Evolutionary conservation across 2,329 filamentous ascomycete species (phyloP).

Genomic region (Hypocreales sp.): DNA sequence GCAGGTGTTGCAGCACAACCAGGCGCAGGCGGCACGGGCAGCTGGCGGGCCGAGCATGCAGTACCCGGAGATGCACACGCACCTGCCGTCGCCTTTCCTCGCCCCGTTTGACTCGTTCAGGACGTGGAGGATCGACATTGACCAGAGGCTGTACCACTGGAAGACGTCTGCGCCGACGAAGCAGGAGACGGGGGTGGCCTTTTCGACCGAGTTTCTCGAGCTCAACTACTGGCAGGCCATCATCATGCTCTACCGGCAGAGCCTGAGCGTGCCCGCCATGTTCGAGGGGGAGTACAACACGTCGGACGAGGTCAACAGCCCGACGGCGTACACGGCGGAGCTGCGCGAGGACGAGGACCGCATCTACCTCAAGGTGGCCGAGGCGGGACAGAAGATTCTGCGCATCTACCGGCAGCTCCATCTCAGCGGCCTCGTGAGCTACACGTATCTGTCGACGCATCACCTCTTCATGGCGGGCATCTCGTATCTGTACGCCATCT

Average conservation of each 20-base stretch:
- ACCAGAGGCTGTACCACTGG: constrained; percentile 72
- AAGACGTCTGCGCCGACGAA: constrained; percentile 67
- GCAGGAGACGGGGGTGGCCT: constrained; percentile 69
- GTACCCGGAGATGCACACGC: constrained; percentile 62
- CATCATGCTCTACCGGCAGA: constrained; percentile 90
- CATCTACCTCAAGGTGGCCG: constrained; percentile 87
- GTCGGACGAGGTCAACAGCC: constrained; percentile 47
- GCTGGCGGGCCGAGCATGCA: constrained; percentile 45
- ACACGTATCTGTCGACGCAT: constrained; percentile 89
- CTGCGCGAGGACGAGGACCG: constrained; percentile 71
- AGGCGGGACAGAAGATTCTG: constrained; percentile 85
- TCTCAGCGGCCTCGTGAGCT: constrained; percentile 77
- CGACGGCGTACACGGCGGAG: constrained; percentile 46
- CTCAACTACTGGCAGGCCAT: constrained; percentile 97
- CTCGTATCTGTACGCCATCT: constrained; percentile 91
- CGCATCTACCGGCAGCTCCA: constrained; percentile 84
- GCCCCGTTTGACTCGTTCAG: constrained; percentile 72
- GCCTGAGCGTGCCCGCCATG: constrained; percentile 69
- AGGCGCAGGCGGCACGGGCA: constrained; percentile 62
- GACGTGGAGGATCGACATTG: constrained; percentile 78
- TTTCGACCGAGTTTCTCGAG: constrained; percentile 79
- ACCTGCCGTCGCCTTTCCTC: constrained; percentile 73
- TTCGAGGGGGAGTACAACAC: constrained; percentile 66
- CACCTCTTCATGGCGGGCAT: constrained; percentile 96
- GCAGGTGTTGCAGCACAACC: constrained; percentile 84